A percentile compares a stretch with the other conserved stretches of the same genome.
These are phyloP conservation scores for Alternaria triticimaculans DNA, from an alignment of 2,329 filamentous ascomycete species.

Conservation along the genomic window DNA sequence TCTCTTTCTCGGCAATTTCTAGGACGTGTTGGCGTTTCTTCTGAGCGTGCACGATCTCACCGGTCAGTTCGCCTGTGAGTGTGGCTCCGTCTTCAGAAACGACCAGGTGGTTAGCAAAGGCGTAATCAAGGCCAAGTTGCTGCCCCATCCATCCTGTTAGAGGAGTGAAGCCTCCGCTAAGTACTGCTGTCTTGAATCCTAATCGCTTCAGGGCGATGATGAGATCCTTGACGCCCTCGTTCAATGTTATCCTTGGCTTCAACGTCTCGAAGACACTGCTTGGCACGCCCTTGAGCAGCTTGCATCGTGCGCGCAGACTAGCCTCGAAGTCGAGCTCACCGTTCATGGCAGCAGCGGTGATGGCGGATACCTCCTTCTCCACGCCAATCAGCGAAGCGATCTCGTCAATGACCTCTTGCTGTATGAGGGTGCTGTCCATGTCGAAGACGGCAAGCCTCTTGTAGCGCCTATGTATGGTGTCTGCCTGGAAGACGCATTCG, in stretches of 20 bases:
- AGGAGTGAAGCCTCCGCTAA: conserved; percentile 91
- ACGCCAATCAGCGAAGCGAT: conserved; percentile 85
- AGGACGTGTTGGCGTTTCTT: conserved; percentile 75
- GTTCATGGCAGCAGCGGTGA: conserved; percentile 93
- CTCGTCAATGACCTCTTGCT: conserved; percentile 97
- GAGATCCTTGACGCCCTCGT: conserved; percentile 78
- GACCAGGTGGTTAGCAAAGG: conserved; percentile 83
- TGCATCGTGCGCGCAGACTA: conserved; percentile 80
- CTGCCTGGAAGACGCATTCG: conserved; percentile 78
- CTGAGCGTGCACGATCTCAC: conserved; percentile 76
- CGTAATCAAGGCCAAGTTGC: conserved; percentile 84
- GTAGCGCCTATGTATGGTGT: conserved; percentile 76
- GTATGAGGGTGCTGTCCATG: conserved; percentile 98
- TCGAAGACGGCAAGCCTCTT: conserved; percentile 93
- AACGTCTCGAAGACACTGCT: conserved; percentile 80
- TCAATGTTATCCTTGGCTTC: conserved; percentile 76
- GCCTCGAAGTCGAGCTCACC: conserved; percentile 92
- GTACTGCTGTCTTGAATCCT: conserved; percentile 85
- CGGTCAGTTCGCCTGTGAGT: conserved; percentile 75
- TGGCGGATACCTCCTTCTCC: conserved; percentile 81
- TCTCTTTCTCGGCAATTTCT: conserved; percentile 73
- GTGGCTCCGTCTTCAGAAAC: conserved; percentile 60
- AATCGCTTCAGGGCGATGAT: conserved; percentile 76
- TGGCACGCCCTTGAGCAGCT: conserved; percentile 80
- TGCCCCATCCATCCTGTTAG: conserved; percentile 85